Conservation (phyloP, 2,329 filamentous ascomycete species). For the Aspergillus sp. region DNA sequence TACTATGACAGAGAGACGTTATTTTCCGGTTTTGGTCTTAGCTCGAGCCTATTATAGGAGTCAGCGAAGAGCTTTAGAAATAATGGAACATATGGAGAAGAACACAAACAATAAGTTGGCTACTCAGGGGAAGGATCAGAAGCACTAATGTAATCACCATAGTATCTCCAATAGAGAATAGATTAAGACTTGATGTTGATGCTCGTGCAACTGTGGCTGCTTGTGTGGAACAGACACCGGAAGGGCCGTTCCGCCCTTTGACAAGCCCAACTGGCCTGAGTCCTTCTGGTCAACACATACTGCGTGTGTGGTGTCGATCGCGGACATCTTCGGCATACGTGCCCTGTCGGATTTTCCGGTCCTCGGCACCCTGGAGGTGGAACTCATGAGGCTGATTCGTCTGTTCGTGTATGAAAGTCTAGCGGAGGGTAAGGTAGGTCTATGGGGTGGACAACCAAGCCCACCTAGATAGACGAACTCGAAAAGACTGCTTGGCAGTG, state of each 20-base stretch:
- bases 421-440: neutral
- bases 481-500: slow-evolving; percentile 4
- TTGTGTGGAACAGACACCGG: neutral
- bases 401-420: neutral
- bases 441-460: slow-evolving; percentile 4
- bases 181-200: neutral
- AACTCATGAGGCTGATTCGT: slow-evolving; percentile 6
- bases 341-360: neutral
- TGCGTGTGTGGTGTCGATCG: neutral
- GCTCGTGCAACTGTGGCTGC: neutral
- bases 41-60: neutral
- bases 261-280: neutral
- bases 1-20: neutral
- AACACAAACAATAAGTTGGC: neutral
- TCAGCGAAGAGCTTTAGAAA: neutral
- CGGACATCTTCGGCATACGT: neutral
- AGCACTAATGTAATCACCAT: neutral
- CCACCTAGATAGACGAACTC: slow-evolving; percentile 5
- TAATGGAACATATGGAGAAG: no score
- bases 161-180: neutral
- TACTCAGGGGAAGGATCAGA: no score
- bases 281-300: neutral
- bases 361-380: neutral
- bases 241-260: slow-evolving; percentile 3
- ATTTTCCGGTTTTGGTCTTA: neutral